These are phyloP conservation scores for Camellia lanceoleosa DNA, from an alignment of 148 eudicot species.

Conservation along the genomic window DNA sequence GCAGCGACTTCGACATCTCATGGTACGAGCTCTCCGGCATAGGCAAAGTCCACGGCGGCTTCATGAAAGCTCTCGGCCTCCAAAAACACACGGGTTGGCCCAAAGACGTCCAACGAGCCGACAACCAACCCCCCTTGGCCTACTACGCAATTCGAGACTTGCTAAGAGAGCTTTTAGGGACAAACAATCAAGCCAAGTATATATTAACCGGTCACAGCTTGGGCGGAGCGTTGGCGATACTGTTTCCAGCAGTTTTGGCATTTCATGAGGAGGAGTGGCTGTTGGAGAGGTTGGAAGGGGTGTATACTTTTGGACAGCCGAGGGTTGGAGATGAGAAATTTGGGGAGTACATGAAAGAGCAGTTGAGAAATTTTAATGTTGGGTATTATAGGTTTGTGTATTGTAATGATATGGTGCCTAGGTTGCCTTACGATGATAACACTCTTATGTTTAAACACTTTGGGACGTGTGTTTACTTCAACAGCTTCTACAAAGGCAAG, in stretches of 20 bases:
- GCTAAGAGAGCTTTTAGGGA: conserved; percentile 27
- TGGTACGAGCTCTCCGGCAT: conserved; percentile 46
- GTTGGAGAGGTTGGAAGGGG: conserved; percentile 40
- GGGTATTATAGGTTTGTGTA: conserved; percentile 66
- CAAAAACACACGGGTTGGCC: conserved; percentile 41
- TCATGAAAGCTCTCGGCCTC: conserved; percentile 68
- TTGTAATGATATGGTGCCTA: conserved; percentile 61
- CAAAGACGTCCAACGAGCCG: conserved; percentile 18
- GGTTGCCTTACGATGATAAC: conserved; percentile 52
- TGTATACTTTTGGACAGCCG: conserved; percentile 83
- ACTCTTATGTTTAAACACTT: conserved; percentile 61
- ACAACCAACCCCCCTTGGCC: conserved; percentile 26
- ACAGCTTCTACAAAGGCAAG: conserved; percentile 63
- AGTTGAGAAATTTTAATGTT: conserved; percentile 26
- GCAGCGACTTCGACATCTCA: conserved; percentile 61
- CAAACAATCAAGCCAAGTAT: conserved; percentile 36
- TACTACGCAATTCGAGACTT: conserved; percentile 50
- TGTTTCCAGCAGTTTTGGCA: conserved; percentile 58
- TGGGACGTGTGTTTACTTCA: conserved; percentile 57
- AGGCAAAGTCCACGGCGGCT: conserved; percentile 68
- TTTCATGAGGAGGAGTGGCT: conserved; percentile 43
- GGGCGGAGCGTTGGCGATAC: conserved; percentile 71
- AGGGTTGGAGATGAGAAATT: conserved; percentile 66
- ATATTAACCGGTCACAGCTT: conserved; percentile 82
- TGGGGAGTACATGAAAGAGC: conserved; percentile 39